Evolutionary conservation across 352 stramenopile genomes (phyloP).

Genomic region (Blastocystis hominis): DNA sequence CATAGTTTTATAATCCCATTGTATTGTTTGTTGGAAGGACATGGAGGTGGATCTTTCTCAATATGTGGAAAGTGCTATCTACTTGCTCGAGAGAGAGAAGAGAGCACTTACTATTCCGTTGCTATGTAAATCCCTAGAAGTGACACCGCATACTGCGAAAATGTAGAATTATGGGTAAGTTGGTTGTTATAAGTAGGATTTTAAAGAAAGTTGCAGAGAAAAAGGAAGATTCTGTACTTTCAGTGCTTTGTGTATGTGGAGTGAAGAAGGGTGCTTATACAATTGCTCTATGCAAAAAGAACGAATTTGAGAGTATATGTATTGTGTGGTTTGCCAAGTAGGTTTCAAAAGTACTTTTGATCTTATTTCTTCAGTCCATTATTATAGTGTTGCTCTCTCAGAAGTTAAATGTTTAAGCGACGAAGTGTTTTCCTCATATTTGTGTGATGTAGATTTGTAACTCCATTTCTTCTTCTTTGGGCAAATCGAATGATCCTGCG

Average conservation of each 20-base stretch:
- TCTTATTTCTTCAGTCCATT: slow-evolving; percentile 11
- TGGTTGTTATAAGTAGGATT: neutral
- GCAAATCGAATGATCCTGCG: neutral
- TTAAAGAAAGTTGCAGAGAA: slow-evolving; percentile 16
- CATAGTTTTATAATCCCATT: neutral
- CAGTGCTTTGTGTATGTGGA: neutral
- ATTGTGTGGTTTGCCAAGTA: neutral
- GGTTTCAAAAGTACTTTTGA: neutral
- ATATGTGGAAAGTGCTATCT: neutral
- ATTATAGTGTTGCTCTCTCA: neutral
- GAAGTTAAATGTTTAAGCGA: neutral
- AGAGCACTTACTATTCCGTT: slow-evolving; percentile 6
- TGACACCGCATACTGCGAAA: slow-evolving; percentile 39
- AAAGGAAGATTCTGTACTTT: neutral
- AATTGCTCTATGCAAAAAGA: neutral
- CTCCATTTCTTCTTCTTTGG: neutral
- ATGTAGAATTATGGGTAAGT: neutral
- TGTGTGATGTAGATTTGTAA: neutral
- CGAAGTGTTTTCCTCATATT: neutral
- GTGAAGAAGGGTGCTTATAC: slow-evolving; percentile 8
- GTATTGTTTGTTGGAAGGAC: neutral
- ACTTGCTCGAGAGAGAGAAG: neutral
- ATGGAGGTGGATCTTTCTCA: slow-evolving; percentile 33
- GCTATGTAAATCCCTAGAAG: neutral
- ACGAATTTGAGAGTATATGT: neutral